Base-by-base conservation (phyloP, 164 flowering plant genomes). In the Macadamia integrifolia region DNA sequence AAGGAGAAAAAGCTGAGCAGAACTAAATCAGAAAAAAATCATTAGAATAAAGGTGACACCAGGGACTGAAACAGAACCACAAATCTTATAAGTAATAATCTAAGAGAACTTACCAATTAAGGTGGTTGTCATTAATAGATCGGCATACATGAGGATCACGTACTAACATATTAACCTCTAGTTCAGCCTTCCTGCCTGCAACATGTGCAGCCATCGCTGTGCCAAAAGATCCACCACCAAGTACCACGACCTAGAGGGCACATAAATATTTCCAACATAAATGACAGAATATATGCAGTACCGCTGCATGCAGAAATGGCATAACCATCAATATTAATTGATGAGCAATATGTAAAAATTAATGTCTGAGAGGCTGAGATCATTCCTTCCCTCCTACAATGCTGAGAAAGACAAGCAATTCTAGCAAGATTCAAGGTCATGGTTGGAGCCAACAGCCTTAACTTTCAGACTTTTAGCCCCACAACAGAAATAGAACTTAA, bases 121-220 rank as follows among this genome's bases (percentile, higher is more conserved):
- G 76, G 66, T 89, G 96, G 31, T 40, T 73, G 62, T 91, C 81
- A 64, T 93, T 93, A 42, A 93, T 93, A 42, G 98, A 84, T 44
- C 72, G 80, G 71, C 97, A 91, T 74, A 93, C 77, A 68, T 73
- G 70, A 73, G 86, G 79, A 79, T 93, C 97, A 44, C 98, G 87
- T 11, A 93, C 83, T 69, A 93, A 91, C 90, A 93, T 84, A 69
- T 73, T 77, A 65, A 93, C 98, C 77, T 89, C 92, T 79, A 93
- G 69, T 29, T 81, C 80, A 58, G 80, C 75, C 80, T 93, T 93
- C 64, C 81, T 81, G 23, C 70, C 76, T 4, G 98, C 98, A 71
- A 93, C 77, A 81, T 91, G 97, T 68, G 98, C 92, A 50, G 97
- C 98, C 96, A 93, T 91, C 64, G 98, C 98, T 28, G 98, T 93